Evolutionary conservation across 495 filamentous ascomycete genomes (phyloP).

Genomic region (Penicillium verhagenii): DNA sequence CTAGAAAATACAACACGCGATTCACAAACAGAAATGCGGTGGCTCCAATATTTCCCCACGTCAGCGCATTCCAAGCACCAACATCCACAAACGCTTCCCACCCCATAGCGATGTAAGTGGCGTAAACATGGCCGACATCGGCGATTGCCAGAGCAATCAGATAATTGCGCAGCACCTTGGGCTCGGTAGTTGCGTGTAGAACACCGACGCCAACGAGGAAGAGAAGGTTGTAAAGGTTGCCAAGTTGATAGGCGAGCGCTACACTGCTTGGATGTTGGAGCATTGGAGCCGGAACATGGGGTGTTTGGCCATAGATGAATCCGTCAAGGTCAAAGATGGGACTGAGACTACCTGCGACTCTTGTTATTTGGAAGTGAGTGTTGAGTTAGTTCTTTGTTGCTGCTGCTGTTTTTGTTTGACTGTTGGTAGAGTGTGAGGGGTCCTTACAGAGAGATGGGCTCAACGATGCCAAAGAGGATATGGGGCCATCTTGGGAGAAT

Average conservation of each 20-base stretch:
- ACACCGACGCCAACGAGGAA: constrained; percentile 59
- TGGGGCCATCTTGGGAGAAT: constrained; percentile 45
- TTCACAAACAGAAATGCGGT: constrained; percentile 57
- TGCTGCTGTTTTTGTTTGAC: constrained; percentile 3
- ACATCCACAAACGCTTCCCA: constrained; percentile 52
- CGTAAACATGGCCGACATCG: constrained; percentile 68
- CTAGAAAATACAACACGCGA: constrained; percentile 55
- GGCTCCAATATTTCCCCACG: constrained; percentile 70
- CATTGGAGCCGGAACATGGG: constrained; percentile 27
- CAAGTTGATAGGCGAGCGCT: constrained; percentile 60
- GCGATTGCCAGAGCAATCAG: constrained; percentile 62
- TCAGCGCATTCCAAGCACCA: constrained; percentile 62
- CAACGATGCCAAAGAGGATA: constrained; percentile 52
- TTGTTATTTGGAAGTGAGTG: constrained; percentile 30
- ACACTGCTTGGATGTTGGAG: constrained; percentile 41
- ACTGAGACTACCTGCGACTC: constrained; percentile 54
- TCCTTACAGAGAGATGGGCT: constrained; percentile 68
- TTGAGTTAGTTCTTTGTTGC: constrained; percentile 8
- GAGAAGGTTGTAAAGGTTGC: constrained; percentile 66
- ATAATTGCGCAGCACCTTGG: constrained; percentile 65
- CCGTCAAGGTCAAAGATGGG: constrained; percentile 55
- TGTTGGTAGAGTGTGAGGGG: constrained; percentile 4
- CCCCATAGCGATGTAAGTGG: constrained; percentile 60
- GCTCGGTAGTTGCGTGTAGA: constrained; percentile 60
- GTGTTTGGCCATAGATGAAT: constrained; percentile 62